Evolutionary conservation across 495 filamentous ascomycete genomes (phyloP).

Genomic region (Trichoderma asperelloides): DNA sequence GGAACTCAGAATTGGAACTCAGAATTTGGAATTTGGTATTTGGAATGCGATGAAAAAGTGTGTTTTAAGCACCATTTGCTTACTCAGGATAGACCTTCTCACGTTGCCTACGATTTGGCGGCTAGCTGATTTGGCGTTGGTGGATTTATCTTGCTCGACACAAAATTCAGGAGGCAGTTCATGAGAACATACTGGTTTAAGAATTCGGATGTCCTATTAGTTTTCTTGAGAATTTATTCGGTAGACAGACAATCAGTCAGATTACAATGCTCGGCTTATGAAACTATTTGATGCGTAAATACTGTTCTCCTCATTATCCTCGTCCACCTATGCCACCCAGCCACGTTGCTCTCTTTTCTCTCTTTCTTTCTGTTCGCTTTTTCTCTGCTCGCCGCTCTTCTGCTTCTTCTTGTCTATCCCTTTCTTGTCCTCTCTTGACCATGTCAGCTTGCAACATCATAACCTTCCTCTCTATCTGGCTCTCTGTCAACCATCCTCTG

Average conservation of each 20-base stretch:
- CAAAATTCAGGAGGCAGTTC: background rate
- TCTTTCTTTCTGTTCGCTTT: slow-evolving; percentile 18
- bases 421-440: slow-evolving; percentile 9
- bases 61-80: background rate
- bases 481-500: slow-evolving; percentile 15
- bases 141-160: background rate
- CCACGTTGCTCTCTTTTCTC: slow-evolving; percentile 15
- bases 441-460: slow-evolving; percentile 20
- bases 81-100: background rate
- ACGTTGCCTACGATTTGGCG: background rate
- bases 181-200: background rate
- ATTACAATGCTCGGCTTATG: background rate
- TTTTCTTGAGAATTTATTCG: background rate
- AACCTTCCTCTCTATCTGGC: slow-evolving; percentile 26
- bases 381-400: slow-evolving; percentile 14
- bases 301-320: background rate
- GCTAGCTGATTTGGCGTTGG: background rate
- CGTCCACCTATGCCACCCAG: background rate
- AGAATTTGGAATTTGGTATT: too few species aligned
- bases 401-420: slow-evolving; percentile 4
- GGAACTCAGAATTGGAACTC: too few species aligned
- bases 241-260: background rate
- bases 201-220: background rate
- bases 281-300: background rate
- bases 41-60: background rate